These are phyloP conservation scores for Aspergillus sp. DNA, from an alignment of 2,329 filamentous ascomycete species.

Conservation along the genomic window DNA sequence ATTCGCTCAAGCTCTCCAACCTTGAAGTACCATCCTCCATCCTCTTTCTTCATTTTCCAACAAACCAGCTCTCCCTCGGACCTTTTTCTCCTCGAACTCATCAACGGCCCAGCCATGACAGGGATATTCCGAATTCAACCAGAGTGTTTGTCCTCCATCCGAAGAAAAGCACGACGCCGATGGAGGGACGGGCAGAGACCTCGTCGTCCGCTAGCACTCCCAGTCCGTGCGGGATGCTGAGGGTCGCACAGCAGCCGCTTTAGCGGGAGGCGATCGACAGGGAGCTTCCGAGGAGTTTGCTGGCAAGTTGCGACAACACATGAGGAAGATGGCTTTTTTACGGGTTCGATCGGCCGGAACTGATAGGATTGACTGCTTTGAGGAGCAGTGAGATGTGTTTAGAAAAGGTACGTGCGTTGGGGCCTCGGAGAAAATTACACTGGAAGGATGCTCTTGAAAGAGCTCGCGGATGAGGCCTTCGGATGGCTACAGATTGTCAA, in stretches of 20 bases:
- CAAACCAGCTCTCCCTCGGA: neutral
- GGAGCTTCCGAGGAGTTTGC: constrained; percentile 13
- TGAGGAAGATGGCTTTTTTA: neutral
- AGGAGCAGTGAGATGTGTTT: neutral
- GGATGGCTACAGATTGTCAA: constrained; percentile 15
- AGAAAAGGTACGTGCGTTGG: neutral
- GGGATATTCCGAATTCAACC: neutral
- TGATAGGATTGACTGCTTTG: neutral
- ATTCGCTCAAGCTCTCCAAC: neutral
- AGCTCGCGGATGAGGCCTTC: neutral
- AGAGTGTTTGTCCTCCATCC: neutral
- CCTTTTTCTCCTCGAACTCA: neutral
- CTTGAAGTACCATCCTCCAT: neutral
- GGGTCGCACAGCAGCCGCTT: constrained; percentile 11
- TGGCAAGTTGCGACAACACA: neutral
- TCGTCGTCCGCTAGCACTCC: neutral
- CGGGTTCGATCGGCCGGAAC: neutral
- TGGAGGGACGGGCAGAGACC: constrained; percentile 2
- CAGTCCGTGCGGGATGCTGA: constrained; percentile 10
- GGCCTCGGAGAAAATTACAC: neutral
- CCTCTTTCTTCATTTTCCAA: neutral
- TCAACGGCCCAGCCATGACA: neutral
- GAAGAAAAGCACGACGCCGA: constrained; percentile 4
- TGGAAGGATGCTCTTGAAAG: neutral
- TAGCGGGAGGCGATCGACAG: constrained; percentile 14